These are phyloP conservation scores for Polysphondylium violaceum DNA, from an alignment of 78 protist genomes.

Conservation along the genomic window DNA sequence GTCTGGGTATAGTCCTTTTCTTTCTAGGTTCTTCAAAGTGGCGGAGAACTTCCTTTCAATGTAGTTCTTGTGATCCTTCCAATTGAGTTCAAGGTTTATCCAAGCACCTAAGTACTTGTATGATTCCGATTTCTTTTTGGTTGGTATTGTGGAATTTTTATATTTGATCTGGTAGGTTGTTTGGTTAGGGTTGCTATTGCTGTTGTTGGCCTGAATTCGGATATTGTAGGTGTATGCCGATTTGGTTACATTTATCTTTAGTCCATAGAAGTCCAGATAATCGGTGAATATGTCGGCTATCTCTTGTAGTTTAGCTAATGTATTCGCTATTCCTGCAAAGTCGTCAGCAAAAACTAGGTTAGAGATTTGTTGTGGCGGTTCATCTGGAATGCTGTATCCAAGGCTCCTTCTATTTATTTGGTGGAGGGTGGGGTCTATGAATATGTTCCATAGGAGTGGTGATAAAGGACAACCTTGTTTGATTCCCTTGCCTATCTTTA, in stretches of 20 bases:
- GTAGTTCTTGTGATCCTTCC: neutral
- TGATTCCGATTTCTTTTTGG: neutral
- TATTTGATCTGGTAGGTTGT: neutral
- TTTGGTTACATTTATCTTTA: neutral
- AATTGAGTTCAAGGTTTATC: neutral
- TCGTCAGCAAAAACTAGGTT: neutral
- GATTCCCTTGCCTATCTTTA: neutral
- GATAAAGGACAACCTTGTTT: neutral
- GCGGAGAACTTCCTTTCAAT: neutral
- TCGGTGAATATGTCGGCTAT: neutral
- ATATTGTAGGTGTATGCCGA: neutral
- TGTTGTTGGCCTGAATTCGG: neutral
- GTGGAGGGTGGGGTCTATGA: neutral
- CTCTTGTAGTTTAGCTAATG: neutral
- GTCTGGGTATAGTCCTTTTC: neutral
- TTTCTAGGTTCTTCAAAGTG: neutral
- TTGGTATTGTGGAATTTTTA: neutral
- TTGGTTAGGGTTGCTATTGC: neutral
- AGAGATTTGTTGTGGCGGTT: neutral
- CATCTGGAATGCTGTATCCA: neutral
- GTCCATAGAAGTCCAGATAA: too few species aligned
- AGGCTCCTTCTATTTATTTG: neutral
- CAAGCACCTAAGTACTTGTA: neutral
- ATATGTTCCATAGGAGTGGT: neutral
- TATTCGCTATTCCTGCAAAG: neutral